Base-by-base conservation (phyloP, 495 filamentous ascomycete genomes). In the Penicillium macrosclerotiorum region DNA sequence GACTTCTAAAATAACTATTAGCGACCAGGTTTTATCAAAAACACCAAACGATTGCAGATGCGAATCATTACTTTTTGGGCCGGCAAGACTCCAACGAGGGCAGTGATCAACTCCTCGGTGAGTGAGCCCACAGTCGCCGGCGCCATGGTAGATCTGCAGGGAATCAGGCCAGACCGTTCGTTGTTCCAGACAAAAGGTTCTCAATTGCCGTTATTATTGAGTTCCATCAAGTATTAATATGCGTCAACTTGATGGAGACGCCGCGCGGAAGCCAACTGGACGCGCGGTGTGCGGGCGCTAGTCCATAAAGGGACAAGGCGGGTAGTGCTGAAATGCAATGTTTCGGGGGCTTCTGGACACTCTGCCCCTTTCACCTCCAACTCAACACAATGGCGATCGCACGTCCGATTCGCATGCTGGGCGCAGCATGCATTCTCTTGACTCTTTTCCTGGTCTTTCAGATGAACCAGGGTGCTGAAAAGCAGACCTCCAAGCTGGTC, bases 391-490 rank as follows among this genome's bases (percentile, higher is more conserved):
- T 95, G 89, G 87, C 85, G 58, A 74, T 94, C 63, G 83, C 89
- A 59, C 83, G 81, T 74, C 85, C 88, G 20, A 84, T 93, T 61
- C 84, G 90, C 63, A 81, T 88, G 54, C 74, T 95, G 60, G 86
- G 75, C 52, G 77, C 86, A 53, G 72, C 82, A 41, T 84, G 83
- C 51, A 71, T 86, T 47, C 58, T 85, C 31, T 68, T 94, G 35
- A 83, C 85, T 71, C 67, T 85, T 35, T 90, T 88, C 59, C 79
- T 93, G 47, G 50, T 93, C 46, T 84, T 85, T 48, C 82, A 85
- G 54, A 65, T 92, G 60, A 82, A 81, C 63, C 78, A 75, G 37
- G 52, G 56, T 45, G 76, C 60, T 31, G 57, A 59, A 26, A 60
- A 49, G 42, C 49, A 71, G 35, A 68, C 68, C 25, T 58, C 67